Evolutionary conservation across 805 yeast genomes (phyloP).

Genomic region (Saturnispora zaruensis): DNA sequence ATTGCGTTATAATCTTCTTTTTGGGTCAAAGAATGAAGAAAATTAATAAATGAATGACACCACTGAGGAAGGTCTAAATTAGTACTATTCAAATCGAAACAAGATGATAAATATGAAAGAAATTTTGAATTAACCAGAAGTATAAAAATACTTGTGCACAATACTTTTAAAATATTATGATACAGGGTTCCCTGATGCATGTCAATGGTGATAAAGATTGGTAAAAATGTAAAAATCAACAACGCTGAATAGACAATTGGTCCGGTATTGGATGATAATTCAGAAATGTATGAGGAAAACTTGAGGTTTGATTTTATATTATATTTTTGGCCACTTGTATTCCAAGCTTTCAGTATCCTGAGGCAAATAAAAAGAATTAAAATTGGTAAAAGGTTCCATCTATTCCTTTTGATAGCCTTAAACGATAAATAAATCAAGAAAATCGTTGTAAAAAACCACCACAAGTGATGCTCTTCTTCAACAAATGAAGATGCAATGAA

Average conservation of each 20-base stretch:
- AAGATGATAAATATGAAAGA: slow-evolving; percentile 21
- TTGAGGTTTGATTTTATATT: slow-evolving; percentile 39
- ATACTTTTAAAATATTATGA: slow-evolving; percentile 4
- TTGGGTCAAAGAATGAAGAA: slow-evolving; percentile 28
- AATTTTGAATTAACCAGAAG: slow-evolving; percentile 20
- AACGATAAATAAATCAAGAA: slow-evolving; percentile 16
- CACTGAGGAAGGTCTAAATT: slow-evolving; percentile 17
- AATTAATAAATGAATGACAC: slow-evolving; percentile 18
- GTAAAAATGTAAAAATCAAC: slow-evolving; percentile 16
- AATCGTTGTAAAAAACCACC: slow-evolving; percentile 73
- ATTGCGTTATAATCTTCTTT: slow-evolving; percentile 24
- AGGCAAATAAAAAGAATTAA: slow-evolving; percentile 28
- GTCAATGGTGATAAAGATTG: slow-evolving; percentile 11
- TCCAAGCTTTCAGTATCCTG: slow-evolving; percentile 73
- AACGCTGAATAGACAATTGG: slow-evolving; percentile 17
- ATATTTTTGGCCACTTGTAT: slow-evolving; percentile 82
- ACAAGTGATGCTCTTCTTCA: slow-evolving; percentile 92
- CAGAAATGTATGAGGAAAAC: slow-evolving; percentile 35
- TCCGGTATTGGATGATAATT: slow-evolving; percentile 16
- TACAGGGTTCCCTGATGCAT: neutral
- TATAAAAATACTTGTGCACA: slow-evolving; percentile 34
- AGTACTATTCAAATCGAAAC: slow-evolving; percentile 20
- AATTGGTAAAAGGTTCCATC: slow-evolving; percentile 14
- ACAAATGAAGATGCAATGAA: slow-evolving; percentile 83
- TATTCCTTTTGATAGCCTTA: slow-evolving; percentile 11